A percentile compares a stretch with the other conserved stretches of the same genome.
phyloP scores from a whole-genome alignment of 2,329 filamentous ascomycete genomes.

The Chaetomiaceae sp. region DNA sequence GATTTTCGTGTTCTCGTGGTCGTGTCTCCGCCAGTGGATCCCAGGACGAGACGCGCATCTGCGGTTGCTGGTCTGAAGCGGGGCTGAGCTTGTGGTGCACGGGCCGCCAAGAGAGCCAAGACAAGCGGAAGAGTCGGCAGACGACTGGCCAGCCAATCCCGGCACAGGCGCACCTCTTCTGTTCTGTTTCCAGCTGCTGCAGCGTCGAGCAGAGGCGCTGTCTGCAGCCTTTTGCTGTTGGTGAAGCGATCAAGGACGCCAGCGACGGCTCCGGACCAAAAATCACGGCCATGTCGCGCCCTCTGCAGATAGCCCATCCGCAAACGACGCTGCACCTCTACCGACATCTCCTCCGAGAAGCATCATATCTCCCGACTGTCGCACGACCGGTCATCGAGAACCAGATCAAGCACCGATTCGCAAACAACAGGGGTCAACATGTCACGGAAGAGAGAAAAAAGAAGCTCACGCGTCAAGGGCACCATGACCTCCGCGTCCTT shows the following conservation, averaged over 20 bases:
- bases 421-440: constrained; percentile 30
- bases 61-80: background rate
- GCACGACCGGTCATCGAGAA: constrained; percentile 42
- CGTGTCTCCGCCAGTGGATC: constrained; percentile 18
- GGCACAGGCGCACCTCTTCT: no score
- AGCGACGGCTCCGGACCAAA: background rate
- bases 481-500: constrained; percentile 42
- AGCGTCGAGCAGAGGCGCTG: no score
- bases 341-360: constrained; percentile 56
- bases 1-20: constrained; percentile 26
- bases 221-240: no score
- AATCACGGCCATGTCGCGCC: constrained; percentile 31
- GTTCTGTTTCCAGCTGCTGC: no score
- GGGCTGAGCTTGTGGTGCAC: no score
- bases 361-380: constrained; percentile 52
- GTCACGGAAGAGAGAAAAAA: constrained; percentile 21
- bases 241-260: no score
- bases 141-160: no score
- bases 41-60: constrained; percentile 14
- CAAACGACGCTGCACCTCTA: constrained; percentile 43
- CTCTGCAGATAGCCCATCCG: constrained; percentile 30
- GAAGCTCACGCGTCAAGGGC: constrained; percentile 37
- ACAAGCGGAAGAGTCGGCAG: no score
- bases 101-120: no score
- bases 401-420: constrained; percentile 44